Base-by-base conservation (phyloP, 1,284 basidiomycete genomes). In the Puccinia sorghi region DNA sequence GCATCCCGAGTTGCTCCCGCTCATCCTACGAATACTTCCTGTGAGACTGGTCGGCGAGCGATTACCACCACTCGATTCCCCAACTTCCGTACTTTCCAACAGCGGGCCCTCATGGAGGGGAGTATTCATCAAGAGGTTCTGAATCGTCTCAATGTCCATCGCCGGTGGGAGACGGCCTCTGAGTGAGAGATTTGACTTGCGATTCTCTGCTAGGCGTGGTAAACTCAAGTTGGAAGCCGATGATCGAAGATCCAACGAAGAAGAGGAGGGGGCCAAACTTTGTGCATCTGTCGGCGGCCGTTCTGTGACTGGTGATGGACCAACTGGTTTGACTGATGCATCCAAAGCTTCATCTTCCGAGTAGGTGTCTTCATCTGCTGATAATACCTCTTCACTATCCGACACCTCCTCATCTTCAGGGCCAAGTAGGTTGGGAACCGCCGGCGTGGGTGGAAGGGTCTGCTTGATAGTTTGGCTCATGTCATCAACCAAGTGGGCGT, bases 401-500 rank as follows among this genome's bases (percentile, higher is more conserved):
- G 69, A 57, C 20, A 17, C 52, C 22, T 71, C 69, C 5, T 71
- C 50, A 25, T 41, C 69, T 71, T 39, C 52, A 22, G 52, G 43
- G 3, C 52, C 69, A 4, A 22, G 32, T 43, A 71, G 52, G 9
- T 71, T 70, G 11, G 71, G 57, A n/a, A 72, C 57, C 11, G 41
- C 71, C 2, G 71, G 71, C 4, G 72, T 73, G n/a, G 72, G 57
- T 27, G 57, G 72, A 37, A 73, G 59, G 54, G 57, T 61, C 48
- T 32, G 43, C 43, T 73, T 52, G 43, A 73, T 48, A 1, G 72
- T 20, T 27, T 63, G 72, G 25, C 72, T 73, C 59, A 39, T 63
- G 17, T 73, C 59, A 43, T 63, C 72, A 27, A 73, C 72, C 39
- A 73, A 20, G 25, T 73, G 72, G 20, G 72, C 72, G 41, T 73